Percentiles rank a stretch among this genome's conserved stretches.
Conservation (phyloP, 2,329 filamentous ascomycete species). For the Hymenoscyphus fraxineus region DNA sequence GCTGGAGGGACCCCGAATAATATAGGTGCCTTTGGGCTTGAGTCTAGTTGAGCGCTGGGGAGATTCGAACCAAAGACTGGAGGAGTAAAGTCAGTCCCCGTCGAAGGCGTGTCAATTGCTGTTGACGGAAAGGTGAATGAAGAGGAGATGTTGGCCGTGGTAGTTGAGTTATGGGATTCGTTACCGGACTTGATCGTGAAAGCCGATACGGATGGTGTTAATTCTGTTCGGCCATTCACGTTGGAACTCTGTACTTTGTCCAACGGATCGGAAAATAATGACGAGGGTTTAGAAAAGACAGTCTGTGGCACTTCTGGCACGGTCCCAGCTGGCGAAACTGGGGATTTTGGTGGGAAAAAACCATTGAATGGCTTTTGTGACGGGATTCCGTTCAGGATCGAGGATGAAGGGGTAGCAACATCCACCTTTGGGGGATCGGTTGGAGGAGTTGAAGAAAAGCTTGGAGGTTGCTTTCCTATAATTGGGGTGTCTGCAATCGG, state of each 20-base stretch:
- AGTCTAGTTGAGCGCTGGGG: not conserved
- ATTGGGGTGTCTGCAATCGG: not conserved
- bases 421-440: not conserved
- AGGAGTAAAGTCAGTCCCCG: not conserved
- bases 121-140: not conserved
- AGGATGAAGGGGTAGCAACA: conserved; percentile 6
- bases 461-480: not conserved
- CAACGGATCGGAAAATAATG: not conserved
- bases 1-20: conserved; percentile 5
- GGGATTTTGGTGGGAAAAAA: conserved; percentile 6
- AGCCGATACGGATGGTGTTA: not conserved
- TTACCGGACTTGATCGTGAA: not conserved
- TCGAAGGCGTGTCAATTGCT: not conserved
- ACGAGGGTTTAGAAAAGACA: not conserved
- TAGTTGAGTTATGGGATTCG: not conserved
- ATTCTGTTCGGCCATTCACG: not conserved
- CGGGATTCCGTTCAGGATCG: conserved; percentile 20
- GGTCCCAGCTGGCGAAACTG: not conserved
- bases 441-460: not conserved
- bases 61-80: not conserved
- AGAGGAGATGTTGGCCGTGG: not conserved
- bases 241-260: not conserved
- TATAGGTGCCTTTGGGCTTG: conserved; percentile 9
- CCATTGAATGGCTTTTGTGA: conserved; percentile 10
- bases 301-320: not conserved